Evolutionary conservation across 2,329 filamentous ascomycete species (phyloP), one percentile per base, ranked within the genome.

Genomic region (Thermothelomyces thermophilus): DNA sequence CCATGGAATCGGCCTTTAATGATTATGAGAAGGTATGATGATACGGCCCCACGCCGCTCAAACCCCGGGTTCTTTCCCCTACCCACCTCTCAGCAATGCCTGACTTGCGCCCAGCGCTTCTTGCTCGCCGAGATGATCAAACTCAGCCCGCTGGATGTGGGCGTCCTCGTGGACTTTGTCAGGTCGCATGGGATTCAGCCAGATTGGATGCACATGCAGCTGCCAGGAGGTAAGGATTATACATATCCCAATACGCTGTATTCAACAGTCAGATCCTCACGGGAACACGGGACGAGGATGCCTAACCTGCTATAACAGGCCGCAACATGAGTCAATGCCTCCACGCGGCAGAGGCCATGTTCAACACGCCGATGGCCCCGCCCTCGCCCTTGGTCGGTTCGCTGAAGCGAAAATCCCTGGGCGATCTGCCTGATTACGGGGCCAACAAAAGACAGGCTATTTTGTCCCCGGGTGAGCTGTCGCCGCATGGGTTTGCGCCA

Each of bases 51-150:
- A 34, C 39, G 44, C 49, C 40, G 14, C 34, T 22, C 28, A 39
- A 45, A n/a, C 13, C 39, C 46, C 45, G 41, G 42, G 45, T 33
- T 39, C 26, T 43, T 33, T 35, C 41, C 28, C 36, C 40, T 40
- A 36, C 43, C 39, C 48, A 26, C 47, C 42, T 44, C 52, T 48
- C 50, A 46, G 46, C 36, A 16, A 24, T 48, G 43, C n/a, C 47
- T 37, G 42, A 19, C 46, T 36, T 24, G 33, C 51, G 37, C 41
- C n/a, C 59, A 81, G 77, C 75, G 76, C 55, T 79, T 79, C 60
- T 66, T 80, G 53, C 70, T 81, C 49, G 74, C 71, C 50, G 77
- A 81, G 63, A 75, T 80, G 58, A 74, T 81, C 64, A 81, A 80
- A 58, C 70, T 69, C 52, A 80, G 76, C 65, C 63, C 69, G 26